phyloP scores from a whole-genome alignment of 805 yeast genomes.

The Pichia scutulata region DNA sequence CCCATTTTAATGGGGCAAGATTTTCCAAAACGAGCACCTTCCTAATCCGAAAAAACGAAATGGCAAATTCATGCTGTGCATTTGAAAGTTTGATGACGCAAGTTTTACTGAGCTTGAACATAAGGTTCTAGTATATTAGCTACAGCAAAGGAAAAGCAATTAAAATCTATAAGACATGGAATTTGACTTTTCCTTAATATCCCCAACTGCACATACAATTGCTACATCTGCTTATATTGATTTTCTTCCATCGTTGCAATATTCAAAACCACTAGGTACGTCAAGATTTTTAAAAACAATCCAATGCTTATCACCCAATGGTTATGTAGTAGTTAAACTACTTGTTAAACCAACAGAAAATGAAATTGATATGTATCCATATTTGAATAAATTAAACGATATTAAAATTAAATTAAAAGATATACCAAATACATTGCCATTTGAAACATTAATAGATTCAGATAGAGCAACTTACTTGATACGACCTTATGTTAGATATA shows the following conservation, averaged over 20 bases:
- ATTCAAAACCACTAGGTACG: slow-evolving; percentile 65
- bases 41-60: background rate
- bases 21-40: background rate
- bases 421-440: slow-evolving; percentile 62
- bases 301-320: slow-evolving; percentile 66
- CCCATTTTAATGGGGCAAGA: background rate
- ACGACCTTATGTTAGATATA: slow-evolving; percentile 71
- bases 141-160: background rate
- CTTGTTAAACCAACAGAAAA: slow-evolving; percentile 58
- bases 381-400: slow-evolving; percentile 26
- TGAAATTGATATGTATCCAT: slow-evolving; percentile 30
- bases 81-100: background rate
- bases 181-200: slow-evolving; percentile 71
- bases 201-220: slow-evolving; percentile 88
- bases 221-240: slow-evolving; percentile 87
- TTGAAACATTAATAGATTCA: slow-evolving; percentile 69
- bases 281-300: slow-evolving; percentile 83
- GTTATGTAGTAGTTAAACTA: slow-evolving; percentile 70
- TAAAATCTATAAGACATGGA: slow-evolving; percentile 35
- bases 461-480: slow-evolving; percentile 88
- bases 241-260: slow-evolving; percentile 67
- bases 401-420: slow-evolving; percentile 36
- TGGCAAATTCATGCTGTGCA: background rate
- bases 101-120: background rate
- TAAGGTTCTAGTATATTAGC: too few species aligned